Base-by-base conservation (phyloP, 2,329 filamentous ascomycete genomes). In the Gnomoniopsis smithogilvyi region DNA sequence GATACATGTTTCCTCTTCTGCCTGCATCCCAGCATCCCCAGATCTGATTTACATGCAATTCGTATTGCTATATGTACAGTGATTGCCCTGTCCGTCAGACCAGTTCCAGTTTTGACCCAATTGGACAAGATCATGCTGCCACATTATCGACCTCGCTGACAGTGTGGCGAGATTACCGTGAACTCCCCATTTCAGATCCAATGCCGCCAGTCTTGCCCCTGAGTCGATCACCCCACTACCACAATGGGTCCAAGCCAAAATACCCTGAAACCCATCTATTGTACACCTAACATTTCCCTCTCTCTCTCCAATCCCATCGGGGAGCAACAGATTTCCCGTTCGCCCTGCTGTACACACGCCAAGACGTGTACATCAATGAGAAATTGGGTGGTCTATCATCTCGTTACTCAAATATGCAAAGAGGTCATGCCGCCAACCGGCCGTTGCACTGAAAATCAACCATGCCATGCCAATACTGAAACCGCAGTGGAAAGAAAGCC, bases 381-480 rank as follows among this genome's bases (percentile, higher is more conserved):
- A 51, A 52, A 52, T 38, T 47, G 30, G 46, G 53, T 41, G 51
- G 58, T 60, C 58, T 60, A 60, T 56, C 58, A 36, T 60, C 47
- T 53, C 58, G 24, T 56, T 30, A 50, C 48, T 49, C 41, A 48
- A 54, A 47, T 47, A 60, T 56, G 53, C 58, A 60, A 60, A 56
- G 51, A 26, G 22, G 56, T 45, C 53, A 17, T 51, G 50, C 49
- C 43, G 43, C 47, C 58, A 33, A 21, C 58, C 53, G 15, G 26
- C 49, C 38, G 38, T 51, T 49, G 34, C 24, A 34, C 19, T 33
- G 24, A 53, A 48, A 45, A 47, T 24, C 45, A 60, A 46, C 58
- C 50, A 56, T 60, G 53, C 54, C 58, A 60, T 60, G 58, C 58
- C 58, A 10, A 60, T 45, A 34, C 58, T 48, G n/a, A 56, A 56